Evolutionary conservation across 257 asterid genomes (phyloP), one percentile per base, ranked within the genome.

Genomic region (Primulina eburnea): DNA sequence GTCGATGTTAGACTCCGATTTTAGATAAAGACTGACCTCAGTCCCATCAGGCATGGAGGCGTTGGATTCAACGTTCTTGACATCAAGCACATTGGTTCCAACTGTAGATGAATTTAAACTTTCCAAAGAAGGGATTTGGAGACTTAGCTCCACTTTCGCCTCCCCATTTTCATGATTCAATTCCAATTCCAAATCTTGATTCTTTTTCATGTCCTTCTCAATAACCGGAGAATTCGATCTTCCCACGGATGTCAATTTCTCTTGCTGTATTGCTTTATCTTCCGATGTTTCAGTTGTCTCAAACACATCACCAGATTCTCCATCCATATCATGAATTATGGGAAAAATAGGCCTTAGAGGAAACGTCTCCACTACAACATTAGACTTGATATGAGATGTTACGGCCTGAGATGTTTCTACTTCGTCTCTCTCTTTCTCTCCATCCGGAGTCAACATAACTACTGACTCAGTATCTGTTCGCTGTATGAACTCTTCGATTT

Each of bases 361-460:
- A 81, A 92, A 92, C 64, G 76, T 87, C 83, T 92, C 98, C 76
- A 90, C 96, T 14, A 76, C 75, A 61, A 82, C 75, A 67, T 80
- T 65, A 30, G 81, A 64, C 43, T 64, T 76, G 29, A 20, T 34
- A 37, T 20, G 72, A 73, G 76, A 65, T 56, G 52, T 60, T 17
- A 65, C 53, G 30, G 61, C 55, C 71, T 76, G 71, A 69, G 64
- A 65, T 70, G 29, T 32, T 81, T 71, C 80, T n/a, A 67, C 50
- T 64, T 71, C 64, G 38, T 68, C 73, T 73, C 40, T 83, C 56
- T 40, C 17, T 9, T 53, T 67, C 65, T 64, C 75, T 33, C 61
- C 56, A 67, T 57, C 64, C 52, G 17, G 70, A 68, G 60, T 61
- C 67, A 58, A 75, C 52, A 38, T 40, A 26, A 52, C 85, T 63